Evolutionary conservation across 2,329 filamentous ascomycete genomes (phyloP), one percentile per base, ranked within the genome.

Genomic region (Rasamsonia emersonii): DNA sequence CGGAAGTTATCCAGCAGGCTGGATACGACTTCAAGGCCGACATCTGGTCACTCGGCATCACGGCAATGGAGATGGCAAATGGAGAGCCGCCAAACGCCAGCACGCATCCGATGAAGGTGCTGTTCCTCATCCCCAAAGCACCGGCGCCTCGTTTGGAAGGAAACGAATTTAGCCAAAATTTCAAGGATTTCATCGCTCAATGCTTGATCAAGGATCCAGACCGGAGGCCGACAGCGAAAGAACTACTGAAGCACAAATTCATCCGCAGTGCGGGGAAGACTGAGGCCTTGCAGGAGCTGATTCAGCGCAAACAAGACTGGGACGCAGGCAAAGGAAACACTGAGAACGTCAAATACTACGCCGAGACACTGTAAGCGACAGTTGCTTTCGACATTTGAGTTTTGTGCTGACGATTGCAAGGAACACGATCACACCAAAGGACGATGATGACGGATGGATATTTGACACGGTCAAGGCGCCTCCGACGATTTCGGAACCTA

Each of bases 201-300:
- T 98, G 91, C 53, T 68, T 98, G 39, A 82, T 89, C 48, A 98
- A 96, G 55, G 86, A 96, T 49, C 82, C 86, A 6, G 86, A 94
- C 41, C 75, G 75, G 44, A 69, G 91, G 41, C 84, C 86, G 0
- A 82, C 82, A 0, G 89, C 91, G 8, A 89, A 82, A 57, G 86
- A 95, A 21, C 67, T 98, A 9, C 64, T 96, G 32, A 81, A 79
- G 51, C 89, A 96, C 60, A 79, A 80, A 27, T 98, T 96, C 54
- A 83, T 98, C 46, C 76, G 80, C 32, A 77, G 74, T 25, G 88
- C 91, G 2, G 89, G 88, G 35, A 94, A 86, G 58, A 77, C 88
- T 1, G 91, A 96, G 54, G 76, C 78, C 3, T 63, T 98, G 37
- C 85, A 93, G 50, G 88, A 95, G 54, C 65, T 98, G 32, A 82